Base-by-base conservation (phyloP, 2,329 filamentous ascomycete species). In the Scedosporium minutisporum region DNA sequence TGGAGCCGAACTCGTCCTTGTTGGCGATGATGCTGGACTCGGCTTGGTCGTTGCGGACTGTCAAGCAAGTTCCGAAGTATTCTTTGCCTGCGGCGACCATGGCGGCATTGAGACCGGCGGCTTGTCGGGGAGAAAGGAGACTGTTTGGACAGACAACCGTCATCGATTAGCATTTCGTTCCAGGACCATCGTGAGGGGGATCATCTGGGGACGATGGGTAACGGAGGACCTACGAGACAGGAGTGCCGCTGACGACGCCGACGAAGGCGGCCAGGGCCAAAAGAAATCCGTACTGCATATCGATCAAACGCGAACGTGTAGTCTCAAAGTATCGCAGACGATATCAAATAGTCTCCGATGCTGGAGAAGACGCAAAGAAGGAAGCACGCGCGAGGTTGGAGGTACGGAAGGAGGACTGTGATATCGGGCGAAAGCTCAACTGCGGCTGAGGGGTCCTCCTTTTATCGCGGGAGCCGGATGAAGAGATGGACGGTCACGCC, bases 21-120 rank as follows among this genome's bases (percentile, higher is more conserved):
- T 81, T 74, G 64, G 75, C 76, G 58, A 85, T 74, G 64, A 84
- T 79, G 3, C 71, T 69, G n/a, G 77, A 70, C 68, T 86, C 86
- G 46, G 75, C 67, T 1, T 71, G 69, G 70, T 87, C 82, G 53
- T 78, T 76, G 2, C 69, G 70, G 23, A 84, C 81, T 65, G 85
- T 83, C 29, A 83, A 81, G 1, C 83, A 83, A 1, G 82, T 82
- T 46, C 83, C 83, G 60, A 85, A 83, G 71, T 84, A 85, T 41
- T 69, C 63, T 61, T 68, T 68, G 27, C 70, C 71, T 9, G 66
- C 66, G 38, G 67, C 68, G 4, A 67, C 62, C 61, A 71, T 69
- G 23, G 69, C 67, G 27, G 65, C 65, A 57, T 71, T 62, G 33
- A 71, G 67, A 6, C 66, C 67, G 6, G 25, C 18, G 33, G 46